A percentile compares a stretch with the other conserved stretches of the same genome.
Conservation (phyloP, 78 protist genomes). For the Cyanophora paradoxa region DNA sequence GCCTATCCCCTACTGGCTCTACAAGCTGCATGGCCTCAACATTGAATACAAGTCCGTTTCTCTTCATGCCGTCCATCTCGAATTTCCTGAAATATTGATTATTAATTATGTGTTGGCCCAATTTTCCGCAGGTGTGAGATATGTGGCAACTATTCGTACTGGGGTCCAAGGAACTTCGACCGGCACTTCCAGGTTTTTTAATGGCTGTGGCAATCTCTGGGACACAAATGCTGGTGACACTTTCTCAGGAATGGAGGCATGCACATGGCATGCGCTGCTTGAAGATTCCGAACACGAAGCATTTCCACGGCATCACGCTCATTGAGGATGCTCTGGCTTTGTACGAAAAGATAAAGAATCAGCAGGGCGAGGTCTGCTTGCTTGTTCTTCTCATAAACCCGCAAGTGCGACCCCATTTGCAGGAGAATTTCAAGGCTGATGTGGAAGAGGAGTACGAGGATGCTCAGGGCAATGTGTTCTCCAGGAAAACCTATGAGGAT, state of each 20-base stretch:
- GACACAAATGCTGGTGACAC: background rate
- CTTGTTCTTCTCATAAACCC: background rate
- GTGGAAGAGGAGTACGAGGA: slow-evolving; percentile 93
- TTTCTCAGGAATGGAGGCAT: slow-evolving; percentile 64
- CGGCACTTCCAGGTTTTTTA: slow-evolving; percentile 73
- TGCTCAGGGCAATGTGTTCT: slow-evolving; percentile 79
- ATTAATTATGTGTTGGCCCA: no score
- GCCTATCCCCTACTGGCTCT: slow-evolving; percentile 98
- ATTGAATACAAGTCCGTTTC: slow-evolving; percentile 62
- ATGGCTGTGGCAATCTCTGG: background rate
- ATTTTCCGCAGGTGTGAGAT: slow-evolving; percentile 85
- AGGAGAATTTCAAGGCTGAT: slow-evolving; percentile 28
- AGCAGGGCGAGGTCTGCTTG: slow-evolving; percentile 1
- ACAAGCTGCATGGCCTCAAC: slow-evolving; percentile 84
- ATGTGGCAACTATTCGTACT: slow-evolving; percentile 86
- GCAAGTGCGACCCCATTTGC: background rate
- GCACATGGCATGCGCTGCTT: slow-evolving; percentile 82
- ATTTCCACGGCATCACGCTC: slow-evolving; percentile 76
- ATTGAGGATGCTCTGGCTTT: slow-evolving; percentile 78
- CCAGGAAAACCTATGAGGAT: slow-evolving; percentile 77
- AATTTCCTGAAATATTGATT: no score
- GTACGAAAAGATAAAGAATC: slow-evolving; percentile 22
- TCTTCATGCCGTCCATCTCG: no score
- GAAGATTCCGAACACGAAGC: slow-evolving; percentile 46
- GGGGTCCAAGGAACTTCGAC: slow-evolving; percentile 71